phyloP scores from a whole-genome alignment of 192 early-diverging fungal genomes.

The Funneliformis geosporum region DNA sequence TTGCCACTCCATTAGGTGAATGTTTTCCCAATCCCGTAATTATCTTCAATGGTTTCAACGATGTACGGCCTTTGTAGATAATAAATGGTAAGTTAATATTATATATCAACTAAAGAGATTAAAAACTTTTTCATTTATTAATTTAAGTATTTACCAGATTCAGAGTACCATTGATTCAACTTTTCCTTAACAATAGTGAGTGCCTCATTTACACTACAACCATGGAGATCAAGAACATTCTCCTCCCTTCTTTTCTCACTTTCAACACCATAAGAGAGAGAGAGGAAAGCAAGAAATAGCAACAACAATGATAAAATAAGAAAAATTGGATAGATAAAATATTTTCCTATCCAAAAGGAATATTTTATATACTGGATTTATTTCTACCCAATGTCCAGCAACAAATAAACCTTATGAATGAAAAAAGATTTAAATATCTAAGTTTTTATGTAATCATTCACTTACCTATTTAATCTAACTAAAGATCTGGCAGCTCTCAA shows the following conservation, averaged over 20 bases:
- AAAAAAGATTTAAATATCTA: background rate
- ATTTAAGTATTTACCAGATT: constrained; percentile 44
- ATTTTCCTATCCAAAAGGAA: background rate
- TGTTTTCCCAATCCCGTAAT: constrained; percentile 70
- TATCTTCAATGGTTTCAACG: constrained; percentile 56
- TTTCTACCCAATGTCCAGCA: no score
- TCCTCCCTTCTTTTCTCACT: constrained; percentile 50
- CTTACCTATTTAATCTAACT: constrained; percentile 38
- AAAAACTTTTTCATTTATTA: constrained; percentile 2
- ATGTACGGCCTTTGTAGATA: background rate
- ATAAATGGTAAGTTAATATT: background rate
- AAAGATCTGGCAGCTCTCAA: constrained; percentile 57
- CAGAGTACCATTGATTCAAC: constrained; percentile 59
- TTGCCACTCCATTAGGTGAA: constrained; percentile 57
- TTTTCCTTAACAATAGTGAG: constrained; percentile 59
- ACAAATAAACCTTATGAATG: no score
- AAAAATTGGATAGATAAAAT: background rate
- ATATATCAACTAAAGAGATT: no score
- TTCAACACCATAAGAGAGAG: background rate
- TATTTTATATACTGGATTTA: no score
- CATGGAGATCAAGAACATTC: constrained; percentile 69
- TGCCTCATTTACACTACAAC: constrained; percentile 63
- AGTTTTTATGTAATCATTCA: background rate
- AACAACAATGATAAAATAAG: background rate
- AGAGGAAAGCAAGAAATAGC: no score